Conservation (phyloP, 257 asterid genomes). For the Solanum pimpinellifolium region DNA sequence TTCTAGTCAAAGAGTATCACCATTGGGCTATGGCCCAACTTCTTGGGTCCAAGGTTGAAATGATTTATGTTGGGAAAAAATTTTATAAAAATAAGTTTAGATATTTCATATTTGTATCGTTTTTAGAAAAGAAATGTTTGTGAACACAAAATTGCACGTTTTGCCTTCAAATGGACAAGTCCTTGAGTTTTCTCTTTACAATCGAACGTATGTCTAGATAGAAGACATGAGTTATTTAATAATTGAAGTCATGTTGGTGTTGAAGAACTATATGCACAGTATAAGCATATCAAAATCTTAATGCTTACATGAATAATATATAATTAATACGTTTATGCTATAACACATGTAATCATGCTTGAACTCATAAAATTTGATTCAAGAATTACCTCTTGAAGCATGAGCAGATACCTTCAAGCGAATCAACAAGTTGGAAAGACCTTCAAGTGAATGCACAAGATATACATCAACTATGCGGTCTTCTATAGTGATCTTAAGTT, state of each 20-base stretch:
- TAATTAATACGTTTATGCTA: too few relatives aligned
- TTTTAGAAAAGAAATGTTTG: neutral
- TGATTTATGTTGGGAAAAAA: neutral
- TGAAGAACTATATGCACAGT: neutral
- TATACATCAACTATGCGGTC: too few relatives aligned
- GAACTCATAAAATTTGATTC: neutral
- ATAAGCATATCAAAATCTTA: neutral
- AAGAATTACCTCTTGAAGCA: neutral
- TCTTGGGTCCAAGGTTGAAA: neutral
- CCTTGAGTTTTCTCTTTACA: neutral
- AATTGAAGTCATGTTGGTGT: neutral
- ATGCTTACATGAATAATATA: too few relatives aligned
- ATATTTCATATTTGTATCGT: neutral
- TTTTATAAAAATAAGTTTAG: neutral
- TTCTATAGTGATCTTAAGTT: too few relatives aligned
- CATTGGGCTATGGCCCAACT: neutral
- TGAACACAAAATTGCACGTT: neutral
- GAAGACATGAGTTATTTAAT: neutral
- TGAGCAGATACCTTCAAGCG: neutral
- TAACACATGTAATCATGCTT: neutral
- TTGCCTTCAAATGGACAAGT: neutral
- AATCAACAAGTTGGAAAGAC: neutral
- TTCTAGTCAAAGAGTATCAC: neutral
- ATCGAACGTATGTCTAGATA: neutral
- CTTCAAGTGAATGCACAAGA: neutral